A percentile compares a stretch with the other conserved stretches of the same genome.
Evolutionary conservation across 2,329 filamentous ascomycete species (phyloP).

Genomic region (Aspergillaceae sp.): DNA sequence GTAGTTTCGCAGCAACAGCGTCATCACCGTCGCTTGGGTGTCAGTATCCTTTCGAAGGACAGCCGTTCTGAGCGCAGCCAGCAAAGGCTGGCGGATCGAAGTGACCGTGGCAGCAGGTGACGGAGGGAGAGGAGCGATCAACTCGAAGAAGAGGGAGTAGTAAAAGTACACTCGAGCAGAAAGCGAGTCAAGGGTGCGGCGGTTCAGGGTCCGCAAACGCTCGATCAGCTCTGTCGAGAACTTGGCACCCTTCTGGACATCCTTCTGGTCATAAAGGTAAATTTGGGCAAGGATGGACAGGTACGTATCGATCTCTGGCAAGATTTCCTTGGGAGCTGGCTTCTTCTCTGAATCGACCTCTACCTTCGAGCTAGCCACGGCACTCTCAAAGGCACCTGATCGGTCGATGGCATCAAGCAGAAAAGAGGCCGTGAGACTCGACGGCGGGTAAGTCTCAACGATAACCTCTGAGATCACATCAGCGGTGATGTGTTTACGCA

Average conservation of each 20-base stretch:
- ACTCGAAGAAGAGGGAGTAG: conserved; percentile 90
- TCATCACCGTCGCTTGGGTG: conserved; percentile 93
- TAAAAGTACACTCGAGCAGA: conserved; percentile 97
- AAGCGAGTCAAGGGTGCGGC: conserved; percentile 85
- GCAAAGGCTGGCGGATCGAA: conserved; percentile 72
- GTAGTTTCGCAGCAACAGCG: conserved; percentile 90
- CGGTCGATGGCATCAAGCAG: conserved; percentile 63
- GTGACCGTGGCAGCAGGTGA: conserved; percentile 83
- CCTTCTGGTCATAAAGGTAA: conserved; percentile 75
- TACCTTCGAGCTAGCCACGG: conserved; percentile 55
- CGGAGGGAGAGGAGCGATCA: conserved; percentile 75
- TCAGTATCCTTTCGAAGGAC: conserved; percentile 94
- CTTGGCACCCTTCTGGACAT: conserved; percentile 67
- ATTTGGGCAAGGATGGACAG: conserved; percentile 80
- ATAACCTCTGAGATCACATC: conserved; percentile 75
- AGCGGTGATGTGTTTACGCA: conserved; percentile 80
- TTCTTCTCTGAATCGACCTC: conserved; percentile 66
- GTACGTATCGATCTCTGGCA: conserved; percentile 84
- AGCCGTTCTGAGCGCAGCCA: conserved; percentile 85
- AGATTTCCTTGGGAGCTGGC: conserved; percentile 59
- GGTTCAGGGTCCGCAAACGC: conserved; percentile 80
- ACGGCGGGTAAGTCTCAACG: conserved; percentile 66
- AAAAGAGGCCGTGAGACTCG: conserved; percentile 58
- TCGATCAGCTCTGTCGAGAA: conserved; percentile 80
- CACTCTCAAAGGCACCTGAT: conserved; percentile 55